Evolutionary conservation across 768 basidiomycete species (phyloP), one percentile per base, ranked within the genome.

Genomic region (Phylloporus arenicola): DNA sequence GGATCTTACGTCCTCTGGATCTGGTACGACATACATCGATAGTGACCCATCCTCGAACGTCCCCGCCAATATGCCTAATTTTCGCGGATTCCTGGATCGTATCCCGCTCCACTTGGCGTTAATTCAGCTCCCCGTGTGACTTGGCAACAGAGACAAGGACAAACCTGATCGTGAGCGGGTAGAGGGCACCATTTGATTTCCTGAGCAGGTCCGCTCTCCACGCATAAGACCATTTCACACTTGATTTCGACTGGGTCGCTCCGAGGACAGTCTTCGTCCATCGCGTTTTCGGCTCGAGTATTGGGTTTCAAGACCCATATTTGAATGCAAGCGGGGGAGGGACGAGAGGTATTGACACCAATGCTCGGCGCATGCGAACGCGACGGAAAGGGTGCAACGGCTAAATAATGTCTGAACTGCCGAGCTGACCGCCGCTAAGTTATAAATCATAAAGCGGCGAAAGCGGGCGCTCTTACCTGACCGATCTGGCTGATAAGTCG

Each of bases 181-280:
- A 92, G 64, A 3, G 95, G 95, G 66, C 94, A 94, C 94, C 95
- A 98, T 68, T 86, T 92, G 13, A 94, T 63, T 44, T 89, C 86
- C 56, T 83, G 79, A 3, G 84, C 87, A 4, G 87, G 79, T 0
- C 94, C 92, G 17, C 75, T 74, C n/a, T 93, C 85, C 9, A 92
- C 56, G 54, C 92, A 94, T 1, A 98, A 60, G 2, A 93, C 83
- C 76, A 96, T 76, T 62, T 91, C 92, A 56, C 93, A 95, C 16
- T 62, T 71, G 74, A 89, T 77, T 48, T 72, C 67, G 0, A 34
- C 61, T 50, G 33, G 34, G 17, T 55, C 56, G 1, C 9, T 31
- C 14, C 4, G 48, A 43, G 33, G 64, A 61, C 13, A 64, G 54
- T 33, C 80, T 56, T 16, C 35, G 12, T 56, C 51, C 42, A 53